Evolutionary conservation across 73 alveolate genomes (phyloP), one percentile per base, ranked within the genome.

Genomic region (Stentor roeselii): DNA sequence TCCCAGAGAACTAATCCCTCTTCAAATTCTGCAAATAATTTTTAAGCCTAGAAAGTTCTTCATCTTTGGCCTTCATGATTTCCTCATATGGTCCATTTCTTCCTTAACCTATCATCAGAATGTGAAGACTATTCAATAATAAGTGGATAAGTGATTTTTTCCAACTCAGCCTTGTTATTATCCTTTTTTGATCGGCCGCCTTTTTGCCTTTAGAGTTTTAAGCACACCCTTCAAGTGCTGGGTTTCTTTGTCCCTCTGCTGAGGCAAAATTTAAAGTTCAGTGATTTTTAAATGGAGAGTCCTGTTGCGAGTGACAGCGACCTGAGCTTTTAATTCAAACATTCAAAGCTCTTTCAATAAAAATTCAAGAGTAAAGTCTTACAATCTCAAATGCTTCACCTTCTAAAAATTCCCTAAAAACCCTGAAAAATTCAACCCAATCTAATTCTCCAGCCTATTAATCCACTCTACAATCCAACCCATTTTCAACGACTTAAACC

Each of bases 21-120:
- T 61, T 87, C 3, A 27, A 14, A 3, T 78, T 86, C 60, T 84
- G 30, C 11, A 82, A 50, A 27, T 32, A 59, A 39, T 89, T 90
- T 41, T 85, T 31, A 67, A 85, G 30, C 27, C 74, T 42, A 37
- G 4, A 59, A 2, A 67, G 82, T 2, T 75, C 39, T 60, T 59
- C 30, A 3, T 82, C 87, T 82, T 82, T 82, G 1, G 84, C 42
- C 39, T 82, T 39, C 58, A 82, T 1, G 74, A 34, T 34, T 82
- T 60, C 6, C 39, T 75, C 6, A 50, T 60, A 11, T 32, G 60
- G 3, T n/a, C 58, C 3, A 82, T 59, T 50, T 80, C 78, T 35
- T 80, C n/a, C 32, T 67, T 15, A 15, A 67, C 37, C 42, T 50
- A 27, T 67, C 82, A 27, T n/a, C 42, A 0, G 42, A 15, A 2